Evolutionary conservation across 2,329 filamentous ascomycete genomes (phyloP).

Genomic region (Podosphaera leucotricha): DNA sequence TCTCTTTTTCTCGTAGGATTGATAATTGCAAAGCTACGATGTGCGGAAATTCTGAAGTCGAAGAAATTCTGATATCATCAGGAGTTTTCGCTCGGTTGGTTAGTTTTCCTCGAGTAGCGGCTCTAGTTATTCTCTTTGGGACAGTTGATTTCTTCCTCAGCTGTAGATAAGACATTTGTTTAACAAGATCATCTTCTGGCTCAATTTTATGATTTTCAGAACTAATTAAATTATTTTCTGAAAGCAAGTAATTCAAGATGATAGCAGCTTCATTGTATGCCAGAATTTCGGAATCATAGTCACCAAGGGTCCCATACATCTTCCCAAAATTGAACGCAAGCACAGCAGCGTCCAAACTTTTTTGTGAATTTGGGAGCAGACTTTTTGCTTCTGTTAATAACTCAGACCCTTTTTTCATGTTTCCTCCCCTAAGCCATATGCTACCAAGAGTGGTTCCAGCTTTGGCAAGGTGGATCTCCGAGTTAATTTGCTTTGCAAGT

Average conservation of each 20-base stretch:
- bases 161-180: constrained; percentile 11
- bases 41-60: constrained; percentile 15
- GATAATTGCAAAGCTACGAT: constrained; percentile 22
- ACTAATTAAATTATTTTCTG: constrained; percentile 16
- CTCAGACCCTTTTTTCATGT: constrained; percentile 31
- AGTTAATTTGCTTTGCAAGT: constrained; percentile 27
- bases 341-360: constrained; percentile 22
- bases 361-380: constrained; percentile 23
- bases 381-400: constrained; percentile 29
- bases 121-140: constrained; percentile 6
- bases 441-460: constrained; percentile 30
- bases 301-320: constrained; percentile 24
- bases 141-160: constrained; percentile 14
- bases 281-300: constrained; percentile 23
- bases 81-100: constrained; percentile 10
- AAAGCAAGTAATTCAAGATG: constrained; percentile 20
- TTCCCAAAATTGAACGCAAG: constrained; percentile 32
- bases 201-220: constrained; percentile 7
- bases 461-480: constrained; percentile 23
- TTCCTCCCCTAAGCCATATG: constrained; percentile 32
- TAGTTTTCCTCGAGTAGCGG: constrained; percentile 12
- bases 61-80: constrained; percentile 5
- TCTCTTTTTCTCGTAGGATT: constrained; percentile 26
- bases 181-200: constrained; percentile 6
- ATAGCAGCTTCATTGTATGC: constrained; percentile 25